Conservation (phyloP, 1,284 basidiomycete species). For the Pholiota adiposa region DNA sequence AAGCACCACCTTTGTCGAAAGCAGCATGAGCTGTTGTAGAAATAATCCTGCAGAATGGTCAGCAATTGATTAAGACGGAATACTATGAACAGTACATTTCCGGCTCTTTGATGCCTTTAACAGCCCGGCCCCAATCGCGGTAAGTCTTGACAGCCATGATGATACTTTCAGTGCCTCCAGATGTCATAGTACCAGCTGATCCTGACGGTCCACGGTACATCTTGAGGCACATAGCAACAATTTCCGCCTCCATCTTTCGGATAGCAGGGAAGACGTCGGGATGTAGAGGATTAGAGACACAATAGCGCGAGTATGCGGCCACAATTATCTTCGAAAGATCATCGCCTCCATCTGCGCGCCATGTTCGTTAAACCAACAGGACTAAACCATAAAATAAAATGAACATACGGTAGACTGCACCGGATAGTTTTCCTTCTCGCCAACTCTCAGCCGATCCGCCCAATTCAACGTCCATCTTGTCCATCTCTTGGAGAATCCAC, state of each 20-base stretch:
- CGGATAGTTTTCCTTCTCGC: slow-evolving; percentile 81
- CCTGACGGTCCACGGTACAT: slow-evolving; percentile 87
- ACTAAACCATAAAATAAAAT: background rate
- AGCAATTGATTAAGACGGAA: background rate
- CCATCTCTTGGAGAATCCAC: slow-evolving; percentile 83
- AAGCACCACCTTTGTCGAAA: slow-evolving; percentile 92
- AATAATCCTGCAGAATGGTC: slow-evolving; percentile 62
- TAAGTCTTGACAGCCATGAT: slow-evolving; percentile 94
- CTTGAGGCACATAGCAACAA: slow-evolving; percentile 91
- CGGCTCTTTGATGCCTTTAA: slow-evolving; percentile 89
- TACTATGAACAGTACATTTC: slow-evolving; percentile 74
- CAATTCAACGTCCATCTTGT: slow-evolving; percentile 70
- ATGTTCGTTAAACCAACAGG: background rate
- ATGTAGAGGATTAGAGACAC: slow-evolving; percentile 90
- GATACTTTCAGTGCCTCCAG: slow-evolving; percentile 96
- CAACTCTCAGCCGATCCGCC: slow-evolving; percentile 53
- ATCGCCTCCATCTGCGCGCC: slow-evolving; percentile 74
- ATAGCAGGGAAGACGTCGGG: slow-evolving; percentile 95
- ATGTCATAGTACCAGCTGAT: slow-evolving; percentile 92
- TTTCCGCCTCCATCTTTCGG: slow-evolving; percentile 97
- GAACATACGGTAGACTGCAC: slow-evolving; percentile 84
- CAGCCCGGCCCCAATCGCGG: slow-evolving; percentile 87
- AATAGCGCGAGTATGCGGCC: slow-evolving; percentile 72
- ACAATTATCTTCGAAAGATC: slow-evolving; percentile 78
- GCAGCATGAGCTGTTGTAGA: slow-evolving; percentile 91